These are phyloP conservation scores for Colletotrichum tropicicola DNA, from an alignment of 2,329 filamentous ascomycete species.

Conservation along the genomic window DNA sequence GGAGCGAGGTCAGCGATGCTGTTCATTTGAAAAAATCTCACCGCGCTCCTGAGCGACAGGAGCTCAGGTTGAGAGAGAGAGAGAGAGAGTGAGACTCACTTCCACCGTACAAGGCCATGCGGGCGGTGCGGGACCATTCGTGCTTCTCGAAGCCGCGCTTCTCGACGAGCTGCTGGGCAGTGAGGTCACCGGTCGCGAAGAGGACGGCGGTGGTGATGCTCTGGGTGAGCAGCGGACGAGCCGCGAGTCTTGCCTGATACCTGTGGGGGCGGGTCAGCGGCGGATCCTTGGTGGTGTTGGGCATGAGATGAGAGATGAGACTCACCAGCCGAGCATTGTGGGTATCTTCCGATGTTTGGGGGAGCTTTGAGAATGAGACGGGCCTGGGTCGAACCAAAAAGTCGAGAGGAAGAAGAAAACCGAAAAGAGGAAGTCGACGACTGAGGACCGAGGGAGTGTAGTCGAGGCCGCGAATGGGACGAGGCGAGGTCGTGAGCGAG, in stretches of 20 bases:
- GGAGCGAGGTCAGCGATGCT: background rate
- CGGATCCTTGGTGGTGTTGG: background rate
- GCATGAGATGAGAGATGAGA: background rate
- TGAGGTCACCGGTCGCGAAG: slow-evolving; percentile 89
- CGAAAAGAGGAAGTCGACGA: background rate
- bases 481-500: background rate
- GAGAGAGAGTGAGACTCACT: slow-evolving; percentile 59
- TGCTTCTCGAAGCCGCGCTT: slow-evolving; percentile 81
- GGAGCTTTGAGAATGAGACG: background rate
- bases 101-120: slow-evolving; percentile 85
- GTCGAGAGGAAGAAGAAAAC: background rate
- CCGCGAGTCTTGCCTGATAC: slow-evolving; percentile 87
- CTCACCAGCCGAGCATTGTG: slow-evolving; percentile 30
- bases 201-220: slow-evolving; percentile 89
- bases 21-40: background rate
- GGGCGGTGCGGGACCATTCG: slow-evolving; percentile 74
- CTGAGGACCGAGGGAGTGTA: background rate
- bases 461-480: background rate
- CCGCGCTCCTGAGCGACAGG: too few species aligned
- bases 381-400: background rate
- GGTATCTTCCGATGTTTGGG: background rate
- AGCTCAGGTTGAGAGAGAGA: background rate
- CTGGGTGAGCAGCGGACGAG: slow-evolving; percentile 88
- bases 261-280: slow-evolving; percentile 42
- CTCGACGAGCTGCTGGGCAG: slow-evolving; percentile 92